Evolutionary conservation across 257 asterid species (phyloP), one percentile per base, ranked within the genome.

Genomic region (Coffea canephora): DNA sequence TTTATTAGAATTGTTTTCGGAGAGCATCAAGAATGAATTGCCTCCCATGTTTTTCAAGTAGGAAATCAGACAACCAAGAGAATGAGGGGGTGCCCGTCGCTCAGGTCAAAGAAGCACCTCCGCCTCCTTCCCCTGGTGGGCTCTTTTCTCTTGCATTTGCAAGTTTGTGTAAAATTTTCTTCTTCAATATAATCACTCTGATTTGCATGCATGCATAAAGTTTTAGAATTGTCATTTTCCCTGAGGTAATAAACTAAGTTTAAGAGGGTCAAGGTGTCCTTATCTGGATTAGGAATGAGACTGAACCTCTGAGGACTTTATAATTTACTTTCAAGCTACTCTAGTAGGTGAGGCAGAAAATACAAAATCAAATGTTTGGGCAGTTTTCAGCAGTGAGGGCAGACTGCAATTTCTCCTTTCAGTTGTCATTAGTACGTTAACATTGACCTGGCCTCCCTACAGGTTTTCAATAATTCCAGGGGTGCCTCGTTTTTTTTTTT

Each of bases 11-110:
- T 72, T 77, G 74, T 75, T 79, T 75, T 78, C 27, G 86, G 74
- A 74, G 81, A 76, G 73, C 80, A 71, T 84, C 84, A 80, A 82
- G 86, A 86, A 80, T 85, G 88, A 81, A 76, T 80, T 94, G 98
- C 91, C 86, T 94, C 89, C 96, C 97, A 48, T 94, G 97, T 93
- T 94, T 94, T 77, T 77, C 78, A 75, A 81, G 73, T n/a, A 89
- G 79, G 69, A 78, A 87, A 39, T 77, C 77, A 15, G 59, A 64
- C 79, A 57, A 73, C 25, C 75, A 80, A n/a, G 78, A 82, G 36
- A 76, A 81, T 10, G 84, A 85, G 19, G 80, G 82, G 69, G 55
- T 86, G 36, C 92, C 90, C 3, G 78, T 83, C 3, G 94, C 96
- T 84, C 93, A 74, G 78, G 86, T 90, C 69, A 85, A 69, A 71